Conservation (phyloP, 2,329 filamentous ascomycete genomes). For the Zymoseptoria tritici region DNA sequence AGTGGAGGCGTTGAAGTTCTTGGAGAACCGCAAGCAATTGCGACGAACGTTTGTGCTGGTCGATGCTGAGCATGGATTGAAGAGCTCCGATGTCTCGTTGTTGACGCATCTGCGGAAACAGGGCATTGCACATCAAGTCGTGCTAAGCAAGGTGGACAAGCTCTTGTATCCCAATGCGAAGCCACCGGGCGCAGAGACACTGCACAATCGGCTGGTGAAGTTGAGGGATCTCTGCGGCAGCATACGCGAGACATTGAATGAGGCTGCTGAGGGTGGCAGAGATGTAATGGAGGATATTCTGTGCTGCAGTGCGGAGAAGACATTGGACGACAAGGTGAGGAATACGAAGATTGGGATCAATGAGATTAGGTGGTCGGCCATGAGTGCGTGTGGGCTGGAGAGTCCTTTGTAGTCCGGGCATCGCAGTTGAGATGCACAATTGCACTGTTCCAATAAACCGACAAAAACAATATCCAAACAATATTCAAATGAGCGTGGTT, state of each 20-base stretch:
- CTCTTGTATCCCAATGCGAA: slow-evolving; percentile 35
- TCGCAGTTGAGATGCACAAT: not conserved
- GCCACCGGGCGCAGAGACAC: slow-evolving; percentile 15
- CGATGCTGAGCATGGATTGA: slow-evolving; percentile 57
- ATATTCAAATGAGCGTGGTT: not conserved
- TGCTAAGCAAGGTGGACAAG: slow-evolving; percentile 61
- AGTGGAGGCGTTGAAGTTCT: slow-evolving; percentile 59
- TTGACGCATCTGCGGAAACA: slow-evolving; percentile 48
- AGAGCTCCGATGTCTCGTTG: slow-evolving; percentile 51
- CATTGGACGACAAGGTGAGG: slow-evolving; percentile 38
- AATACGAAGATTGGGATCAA: slow-evolving; percentile 54
- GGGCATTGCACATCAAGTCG: slow-evolving; percentile 56
- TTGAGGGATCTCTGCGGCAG: slow-evolving; percentile 35
- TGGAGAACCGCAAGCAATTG: slow-evolving; percentile 55
- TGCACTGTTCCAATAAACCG: not conserved
- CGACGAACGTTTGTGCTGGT: slow-evolving; percentile 58
- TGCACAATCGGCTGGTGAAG: slow-evolving; percentile 23
- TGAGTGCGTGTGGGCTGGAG: slow-evolving; percentile 55
- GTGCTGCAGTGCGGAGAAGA: slow-evolving; percentile 48
- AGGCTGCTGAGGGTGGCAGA: slow-evolving; percentile 31
- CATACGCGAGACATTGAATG: slow-evolving; percentile 38
- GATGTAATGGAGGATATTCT: slow-evolving; percentile 53
- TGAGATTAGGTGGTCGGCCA: slow-evolving; percentile 55
- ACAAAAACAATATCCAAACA: not conserved
- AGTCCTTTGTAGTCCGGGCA: slow-evolving; percentile 1